Conservation (phyloP, 2,329 filamentous ascomycete genomes). For the Talaromyces pinophilus region DNA sequence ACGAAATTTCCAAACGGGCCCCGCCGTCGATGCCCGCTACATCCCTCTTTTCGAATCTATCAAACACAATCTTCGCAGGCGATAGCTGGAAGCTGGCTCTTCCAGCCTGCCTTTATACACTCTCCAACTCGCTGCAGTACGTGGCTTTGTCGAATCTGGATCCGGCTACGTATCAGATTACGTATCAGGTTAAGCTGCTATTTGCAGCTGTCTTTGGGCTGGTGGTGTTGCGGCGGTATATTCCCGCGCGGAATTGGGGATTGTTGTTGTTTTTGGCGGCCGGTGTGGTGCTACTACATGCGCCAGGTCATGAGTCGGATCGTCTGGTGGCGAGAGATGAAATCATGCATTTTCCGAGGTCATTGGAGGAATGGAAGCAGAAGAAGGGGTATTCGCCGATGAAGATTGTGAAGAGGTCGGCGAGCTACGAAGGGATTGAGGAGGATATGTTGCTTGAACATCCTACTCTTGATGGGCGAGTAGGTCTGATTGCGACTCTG, state of each 20-base stretch:
- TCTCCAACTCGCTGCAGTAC: slow-evolving; percentile 94
- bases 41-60: slow-evolving; percentile 76
- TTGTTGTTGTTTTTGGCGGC: slow-evolving; percentile 75
- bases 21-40: slow-evolving; percentile 78
- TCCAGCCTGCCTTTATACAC: slow-evolving; percentile 81
- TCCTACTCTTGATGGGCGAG: slow-evolving; percentile 70
- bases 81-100: slow-evolving; percentile 96
- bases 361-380: slow-evolving; percentile 71
- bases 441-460: slow-evolving; percentile 57
- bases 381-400: slow-evolving; percentile 51
- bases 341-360: slow-evolving; percentile 63
- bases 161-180: slow-evolving; percentile 87
- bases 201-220: slow-evolving; percentile 87
- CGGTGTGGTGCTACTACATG: slow-evolving; percentile 82
- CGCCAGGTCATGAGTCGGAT: slow-evolving; percentile 64
- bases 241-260: slow-evolving; percentile 75
- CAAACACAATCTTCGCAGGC: slow-evolving; percentile 76
- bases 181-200: slow-evolving; percentile 93
- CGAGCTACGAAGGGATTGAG: slow-evolving; percentile 86
- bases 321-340: slow-evolving; percentile 56
- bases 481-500: slow-evolving; percentile 77
- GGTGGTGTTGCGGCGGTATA: slow-evolving; percentile 67
- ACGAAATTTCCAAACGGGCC: slow-evolving; percentile 77
- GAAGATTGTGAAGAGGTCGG: slow-evolving; percentile 68
- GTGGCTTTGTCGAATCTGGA: slow-evolving; percentile 87